A percentile compares a stretch with the other conserved stretches of the same genome.
Conservation (phyloP, 2,329 filamentous ascomycete species). For the Neophaeococcomyces aloes region DNA sequence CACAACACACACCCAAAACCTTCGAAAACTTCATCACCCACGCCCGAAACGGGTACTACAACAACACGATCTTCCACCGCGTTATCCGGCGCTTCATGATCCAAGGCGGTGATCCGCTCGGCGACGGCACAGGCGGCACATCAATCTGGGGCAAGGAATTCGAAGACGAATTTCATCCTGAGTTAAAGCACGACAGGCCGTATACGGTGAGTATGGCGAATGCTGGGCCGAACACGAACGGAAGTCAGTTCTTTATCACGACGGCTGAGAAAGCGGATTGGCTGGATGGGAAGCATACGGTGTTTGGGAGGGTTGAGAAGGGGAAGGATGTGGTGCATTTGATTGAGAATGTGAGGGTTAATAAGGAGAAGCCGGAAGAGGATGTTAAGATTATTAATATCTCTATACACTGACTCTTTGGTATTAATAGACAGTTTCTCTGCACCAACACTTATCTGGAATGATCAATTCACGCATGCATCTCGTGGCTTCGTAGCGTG, state of each 20-base stretch:
- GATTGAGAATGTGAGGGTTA: conserved; percentile 82
- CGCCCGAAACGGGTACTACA: conserved; percentile 83
- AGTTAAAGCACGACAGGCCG: conserved; percentile 83
- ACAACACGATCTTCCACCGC: conserved; percentile 93
- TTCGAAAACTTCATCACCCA: conserved; percentile 98
- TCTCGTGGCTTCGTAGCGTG: no score
- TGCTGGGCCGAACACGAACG: conserved; percentile 88
- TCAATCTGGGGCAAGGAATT: conserved; percentile 90
- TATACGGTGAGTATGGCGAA: conserved; percentile 98
- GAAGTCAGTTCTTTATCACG: conserved; percentile 86
- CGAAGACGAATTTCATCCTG: conserved; percentile 76
- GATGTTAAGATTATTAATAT: conserved; percentile 98
- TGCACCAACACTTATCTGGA: no score
- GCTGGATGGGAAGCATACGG: conserved; percentile 92
- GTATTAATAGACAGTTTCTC: no score
- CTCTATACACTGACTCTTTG: conserved; percentile 21
- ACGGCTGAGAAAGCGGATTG: conserved; percentile 86
- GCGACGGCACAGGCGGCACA: conserved; percentile 81
- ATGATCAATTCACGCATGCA: no score
- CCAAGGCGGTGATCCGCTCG: conserved; percentile 72
- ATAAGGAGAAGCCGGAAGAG: conserved; percentile 88
- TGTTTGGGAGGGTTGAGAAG: conserved; percentile 83
- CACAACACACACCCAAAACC: conserved; percentile 81
- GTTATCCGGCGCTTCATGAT: conserved; percentile 99
- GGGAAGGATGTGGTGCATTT: conserved; percentile 90